Evolutionary conservation across 2,329 filamentous ascomycete genomes (phyloP).

Genomic region (Chrysosporium queenslandicum): DNA sequence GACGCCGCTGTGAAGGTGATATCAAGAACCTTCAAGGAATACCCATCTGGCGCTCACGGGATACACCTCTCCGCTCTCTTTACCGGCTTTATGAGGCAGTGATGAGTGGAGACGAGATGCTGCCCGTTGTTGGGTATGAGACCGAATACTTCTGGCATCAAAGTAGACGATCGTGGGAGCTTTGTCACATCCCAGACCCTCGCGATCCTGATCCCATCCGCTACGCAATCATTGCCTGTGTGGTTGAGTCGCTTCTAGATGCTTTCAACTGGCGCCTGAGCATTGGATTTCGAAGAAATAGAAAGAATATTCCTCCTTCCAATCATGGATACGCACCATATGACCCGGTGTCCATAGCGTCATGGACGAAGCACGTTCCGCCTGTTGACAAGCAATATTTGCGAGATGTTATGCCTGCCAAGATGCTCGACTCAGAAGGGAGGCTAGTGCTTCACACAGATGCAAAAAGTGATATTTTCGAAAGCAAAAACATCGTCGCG

Average conservation of each 20-base stretch:
- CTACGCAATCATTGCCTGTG: slow-evolving; percentile 23
- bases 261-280: slow-evolving; percentile 18
- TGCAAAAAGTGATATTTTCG: no score
- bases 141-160: slow-evolving; percentile 23
- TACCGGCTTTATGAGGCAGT: slow-evolving; percentile 18
- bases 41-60: slow-evolving; percentile 20
- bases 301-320: slow-evolving; percentile 10
- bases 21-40: slow-evolving; percentile 15
- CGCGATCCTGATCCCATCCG: slow-evolving; percentile 21
- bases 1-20: slow-evolving; percentile 8
- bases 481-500: no score
- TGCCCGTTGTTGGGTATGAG: neutral
- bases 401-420: no score
- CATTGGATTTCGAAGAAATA: no score
- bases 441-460: no score
- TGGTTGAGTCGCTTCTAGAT: slow-evolving; percentile 19
- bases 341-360: no score
- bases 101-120: slow-evolving; percentile 17
- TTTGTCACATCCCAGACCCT: slow-evolving; percentile 22
- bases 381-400: no score
- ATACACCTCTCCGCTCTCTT: slow-evolving; percentile 21
- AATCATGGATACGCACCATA: no score
- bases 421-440: no score
- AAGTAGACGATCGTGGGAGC: slow-evolving; percentile 18
- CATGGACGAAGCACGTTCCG: no score